These are phyloP conservation scores for Toxoplasma gondii DNA, from an alignment of 169 alveolate genomes.

Conservation along the genomic window DNA sequence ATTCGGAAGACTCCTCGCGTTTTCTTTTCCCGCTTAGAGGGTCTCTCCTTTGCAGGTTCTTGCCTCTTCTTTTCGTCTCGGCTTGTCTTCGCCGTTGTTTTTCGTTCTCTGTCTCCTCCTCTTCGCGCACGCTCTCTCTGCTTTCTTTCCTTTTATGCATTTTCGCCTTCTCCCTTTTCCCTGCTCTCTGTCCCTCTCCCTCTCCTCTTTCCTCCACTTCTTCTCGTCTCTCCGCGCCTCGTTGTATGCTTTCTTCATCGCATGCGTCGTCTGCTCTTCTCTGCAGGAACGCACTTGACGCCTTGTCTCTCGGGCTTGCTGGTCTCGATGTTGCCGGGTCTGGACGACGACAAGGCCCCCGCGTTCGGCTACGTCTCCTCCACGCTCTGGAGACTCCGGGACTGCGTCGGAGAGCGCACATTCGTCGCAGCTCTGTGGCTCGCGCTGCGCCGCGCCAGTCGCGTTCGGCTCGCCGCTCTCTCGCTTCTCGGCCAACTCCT, in stretches of 20 bases:
- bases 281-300: background rate
- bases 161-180: background rate
- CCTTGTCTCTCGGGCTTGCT: slow-evolving; percentile 79
- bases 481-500: background rate
- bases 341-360: slow-evolving; percentile 82
- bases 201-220: too few species aligned
- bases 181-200: background rate
- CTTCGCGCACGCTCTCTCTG: background rate
- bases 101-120: background rate
- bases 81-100: too few species aligned
- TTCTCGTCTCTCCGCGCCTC: too few species aligned
- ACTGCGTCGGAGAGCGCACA: slow-evolving; percentile 13
- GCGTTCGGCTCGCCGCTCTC: slow-evolving; percentile 23
- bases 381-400: slow-evolving; percentile 4
- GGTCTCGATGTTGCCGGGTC: slow-evolving; percentile 84
- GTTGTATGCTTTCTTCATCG: too few species aligned
- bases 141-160: background rate
- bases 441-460: slow-evolving; percentile 13
- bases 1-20: too few species aligned
- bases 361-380: background rate
- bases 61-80: too few species aligned
- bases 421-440: slow-evolving; percentile 43
- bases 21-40: too few species aligned
- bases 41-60: too few species aligned
- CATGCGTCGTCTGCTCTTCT: background rate